Conservation (phyloP, 2,329 filamentous ascomycete species). For the Beauveria sp. region DNA sequence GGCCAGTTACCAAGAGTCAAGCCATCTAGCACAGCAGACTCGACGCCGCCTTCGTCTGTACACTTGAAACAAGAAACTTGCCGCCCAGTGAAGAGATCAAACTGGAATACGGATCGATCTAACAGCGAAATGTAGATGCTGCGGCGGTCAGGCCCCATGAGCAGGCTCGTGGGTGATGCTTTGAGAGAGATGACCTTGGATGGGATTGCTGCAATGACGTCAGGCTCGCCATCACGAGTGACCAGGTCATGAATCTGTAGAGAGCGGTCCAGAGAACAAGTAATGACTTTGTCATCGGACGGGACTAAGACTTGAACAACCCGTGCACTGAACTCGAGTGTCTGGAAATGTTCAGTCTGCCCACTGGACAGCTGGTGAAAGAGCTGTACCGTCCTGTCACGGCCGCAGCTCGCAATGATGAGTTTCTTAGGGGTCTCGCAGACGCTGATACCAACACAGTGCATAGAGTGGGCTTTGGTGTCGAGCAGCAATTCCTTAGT, state of each 20-base stretch:
- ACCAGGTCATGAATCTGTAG: slow-evolving; percentile 75
- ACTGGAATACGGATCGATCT: slow-evolving; percentile 54
- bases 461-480: slow-evolving; percentile 77
- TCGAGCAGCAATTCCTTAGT: slow-evolving; percentile 58
- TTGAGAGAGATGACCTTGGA: slow-evolving; percentile 74
- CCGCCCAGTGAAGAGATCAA: slow-evolving; percentile 60
- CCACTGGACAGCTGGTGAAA: slow-evolving; percentile 55
- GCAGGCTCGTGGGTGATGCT: slow-evolving; percentile 79
- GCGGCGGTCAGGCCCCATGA: slow-evolving; percentile 54
- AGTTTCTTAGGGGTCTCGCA: slow-evolving; percentile 53
- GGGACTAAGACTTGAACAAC: slow-evolving; percentile 71
- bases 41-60: slow-evolving; percentile 68
- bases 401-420: slow-evolving; percentile 73
- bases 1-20: slow-evolving; percentile 56
- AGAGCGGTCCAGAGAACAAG: slow-evolving; percentile 82
- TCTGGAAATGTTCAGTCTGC: slow-evolving; percentile 74
- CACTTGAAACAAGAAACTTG: slow-evolving; percentile 71
- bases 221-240: slow-evolving; percentile 55
- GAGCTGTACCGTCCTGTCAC: slow-evolving; percentile 90
- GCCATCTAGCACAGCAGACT: slow-evolving; percentile 77
- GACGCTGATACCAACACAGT: slow-evolving; percentile 75
- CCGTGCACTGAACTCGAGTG: slow-evolving; percentile 83
- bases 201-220: slow-evolving; percentile 68
- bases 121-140: slow-evolving; percentile 52
- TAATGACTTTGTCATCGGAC: slow-evolving; percentile 67